Base-by-base conservation (phyloP, 768 basidiomycete species). In the Pisolithus marmoratus region DNA sequence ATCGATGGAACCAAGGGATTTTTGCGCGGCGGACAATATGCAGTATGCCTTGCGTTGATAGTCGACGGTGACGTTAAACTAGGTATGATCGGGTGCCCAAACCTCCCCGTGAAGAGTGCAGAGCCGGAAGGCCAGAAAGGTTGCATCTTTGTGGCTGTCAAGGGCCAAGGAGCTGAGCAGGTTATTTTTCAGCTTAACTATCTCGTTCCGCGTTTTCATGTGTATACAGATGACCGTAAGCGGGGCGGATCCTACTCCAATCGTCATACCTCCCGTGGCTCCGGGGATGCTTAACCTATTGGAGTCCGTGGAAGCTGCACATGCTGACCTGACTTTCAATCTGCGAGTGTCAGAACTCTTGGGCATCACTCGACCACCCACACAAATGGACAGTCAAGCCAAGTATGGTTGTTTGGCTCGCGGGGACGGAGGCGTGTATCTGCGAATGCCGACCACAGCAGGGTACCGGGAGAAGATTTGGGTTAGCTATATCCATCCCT, bases 401-500 rank as follows among this genome's bases (percentile, higher is more conserved):
- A 99, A 98, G 70, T 98, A 98, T 59, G 82, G 86, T 27, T 84
- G 85, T 61, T 79, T 98, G 14, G 83, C 84, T 5, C 74, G 94
- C 38, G 93, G 94, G 0, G 88, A 95, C 50, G 94, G 93, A 1
- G 85, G 83, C 1, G 80, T 81, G 34, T 95, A 93, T 64, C 71
- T 92, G 40, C 76, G 90, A 8, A 84, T 91, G 77, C 90, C 90
- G 0, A 83, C 83, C 1, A 83, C 82, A 5, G 72, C 79, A 1
- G 87, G 84, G 2, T 97, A 98, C 66, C 67, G 72, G 54, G 95
- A 97, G 68, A 97, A 97, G 72, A 94, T 98, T n/a, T 99, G 95
- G 94, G 89, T 87, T 54, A 45, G 78, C 61, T 4, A 2, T 8
- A n/a, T 2, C 5, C 20, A 4, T 8, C 8, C 1, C 23, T 1